A percentile compares a stretch with the other conserved stretches of the same genome.
These are phyloP conservation scores for Mucor piriformis DNA, from an alignment of 371 early-diverging fungal species.

Conservation along the genomic window DNA sequence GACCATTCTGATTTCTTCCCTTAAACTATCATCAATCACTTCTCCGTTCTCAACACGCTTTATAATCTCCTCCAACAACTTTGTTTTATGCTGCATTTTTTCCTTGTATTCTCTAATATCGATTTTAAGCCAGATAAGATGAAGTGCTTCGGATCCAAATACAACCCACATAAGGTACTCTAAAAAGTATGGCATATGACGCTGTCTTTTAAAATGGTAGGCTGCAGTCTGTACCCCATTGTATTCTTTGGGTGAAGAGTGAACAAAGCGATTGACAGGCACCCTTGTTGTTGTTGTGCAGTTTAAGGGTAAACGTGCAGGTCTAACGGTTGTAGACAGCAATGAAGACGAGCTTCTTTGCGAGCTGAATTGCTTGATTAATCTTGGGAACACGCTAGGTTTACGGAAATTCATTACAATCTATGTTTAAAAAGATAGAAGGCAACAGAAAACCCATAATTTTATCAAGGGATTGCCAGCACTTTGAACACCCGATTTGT, in stretches of 20 bases:
- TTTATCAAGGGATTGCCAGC: no score
- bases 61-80: slow-evolving; percentile 42
- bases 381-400: background rate
- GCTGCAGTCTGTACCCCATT: slow-evolving; percentile 28
- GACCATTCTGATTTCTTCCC: slow-evolving; percentile 46
- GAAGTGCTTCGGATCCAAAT: slow-evolving; percentile 55
- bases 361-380: background rate
- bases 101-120: slow-evolving; percentile 53
- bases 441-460: no score
- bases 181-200: slow-evolving; percentile 47
- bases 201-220: slow-evolving; percentile 48
- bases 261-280: slow-evolving; percentile 13
- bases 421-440: no score
- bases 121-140: slow-evolving; percentile 54
- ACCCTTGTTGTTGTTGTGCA: slow-evolving; percentile 6
- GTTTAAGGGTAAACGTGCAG: background rate
- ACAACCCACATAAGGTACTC: slow-evolving; percentile 57
- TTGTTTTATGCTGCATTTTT: slow-evolving; percentile 42
- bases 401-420: no score
- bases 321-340: background rate
- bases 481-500: no score
- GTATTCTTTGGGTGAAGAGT: slow-evolving; percentile 26
- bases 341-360: background rate
- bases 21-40: slow-evolving; percentile 30
- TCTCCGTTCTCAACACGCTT: slow-evolving; percentile 43